Evolutionary conservation across 2,329 filamentous ascomycete genomes (phyloP), one percentile per base, ranked within the genome.

Genomic region (Tolypocladium sp.): DNA sequence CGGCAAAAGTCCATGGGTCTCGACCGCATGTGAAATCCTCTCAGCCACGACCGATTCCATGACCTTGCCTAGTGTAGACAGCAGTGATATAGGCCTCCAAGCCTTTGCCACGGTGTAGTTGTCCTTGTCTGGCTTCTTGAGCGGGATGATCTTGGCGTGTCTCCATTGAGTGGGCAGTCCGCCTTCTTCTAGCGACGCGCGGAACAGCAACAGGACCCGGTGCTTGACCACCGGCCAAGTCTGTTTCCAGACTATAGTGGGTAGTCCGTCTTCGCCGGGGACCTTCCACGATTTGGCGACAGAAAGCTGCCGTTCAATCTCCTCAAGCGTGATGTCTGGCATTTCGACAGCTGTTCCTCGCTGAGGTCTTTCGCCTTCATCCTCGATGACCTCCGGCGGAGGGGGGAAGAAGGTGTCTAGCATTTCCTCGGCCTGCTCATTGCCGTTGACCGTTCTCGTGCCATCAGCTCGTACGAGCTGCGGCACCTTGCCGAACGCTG

Each of bases 101-200:
- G 58, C 63, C 56, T 68, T 68, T 30, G 65, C 63, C 6, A 63
- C 55, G 37, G 62, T 63, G 55, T 70, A 69, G 62, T 70, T 64
- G 9, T 30, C 60, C 56, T 69, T 69, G 27, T 59, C 60, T 17
- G 61, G 64, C 55, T 70, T 70, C 62, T 65, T 69, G 2, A 71
- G 61, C 15, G 65, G 67, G n/a, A 70, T 66, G 37, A 69, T 69
- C 49, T 67, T 69, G 8, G 65, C 63, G 41, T 64, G 57, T 55
- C 66, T 57, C 66, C 61, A 69, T 57, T 66, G 60, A 12, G 57
- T 22, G n/a, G 61, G 60, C 49, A 68, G 59, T 52, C 40, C 46
- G 46, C 61, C 59, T 59, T 65, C 56, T 35, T 63, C 57, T 13
- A 64, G 51, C 33, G 60, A 67, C n/a, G 53, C 42, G 20, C 40